Base-by-base conservation (phyloP, 1,284 basidiomycete species). In the Trametes polyzona region DNA sequence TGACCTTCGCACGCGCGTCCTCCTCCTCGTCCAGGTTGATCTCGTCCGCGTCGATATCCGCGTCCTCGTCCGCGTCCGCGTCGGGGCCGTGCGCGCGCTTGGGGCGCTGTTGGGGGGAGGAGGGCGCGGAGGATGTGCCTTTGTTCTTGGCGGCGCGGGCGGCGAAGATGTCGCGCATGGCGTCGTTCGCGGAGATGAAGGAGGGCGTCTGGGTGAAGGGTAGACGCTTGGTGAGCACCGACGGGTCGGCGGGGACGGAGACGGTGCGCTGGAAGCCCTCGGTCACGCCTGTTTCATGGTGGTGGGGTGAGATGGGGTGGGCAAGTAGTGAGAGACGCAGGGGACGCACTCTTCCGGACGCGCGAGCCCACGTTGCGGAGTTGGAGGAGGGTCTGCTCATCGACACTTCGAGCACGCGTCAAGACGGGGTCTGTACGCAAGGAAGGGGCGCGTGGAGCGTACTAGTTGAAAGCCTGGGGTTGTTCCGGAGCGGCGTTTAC, bases 161-260 rank as follows among this genome's bases (percentile, higher is more conserved):
- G 36, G 53, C 49, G 55, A 61, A 55, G 39, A 62, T 55, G 23
- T 64, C 64, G 35, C 62, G 61, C 49, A 65, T 61, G 36, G 63
- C 58, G 41, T 67, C 66, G 37, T 63, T 64, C 19, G 64, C 58
- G 32, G 66, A 67, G 29, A 58, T 59, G 61, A 67, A 67, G n/a
- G 64, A 62, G 30, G 61, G 61, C 4, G 66, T 63, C 14, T 63
- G 55, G 42, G 64, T 67, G 58, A 67, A 67, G 1, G 66, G 66
- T 21, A 67, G 63, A 26, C 57, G 59, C 11, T 57, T 58, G 36
- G 48, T 59, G 33, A 51, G 48, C n/a, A 42, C 46, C 24, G 50
- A 52, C 35, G 59, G 54, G 47, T 62, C 61, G 16, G 57, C 55
- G 17, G 66, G 62, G 46, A 63, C 55, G 26, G 63, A 64, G n/a